Evolutionary conservation across 2,329 filamentous ascomycete genomes (phyloP).

Genomic region (Colletotrichum paranaense): DNA sequence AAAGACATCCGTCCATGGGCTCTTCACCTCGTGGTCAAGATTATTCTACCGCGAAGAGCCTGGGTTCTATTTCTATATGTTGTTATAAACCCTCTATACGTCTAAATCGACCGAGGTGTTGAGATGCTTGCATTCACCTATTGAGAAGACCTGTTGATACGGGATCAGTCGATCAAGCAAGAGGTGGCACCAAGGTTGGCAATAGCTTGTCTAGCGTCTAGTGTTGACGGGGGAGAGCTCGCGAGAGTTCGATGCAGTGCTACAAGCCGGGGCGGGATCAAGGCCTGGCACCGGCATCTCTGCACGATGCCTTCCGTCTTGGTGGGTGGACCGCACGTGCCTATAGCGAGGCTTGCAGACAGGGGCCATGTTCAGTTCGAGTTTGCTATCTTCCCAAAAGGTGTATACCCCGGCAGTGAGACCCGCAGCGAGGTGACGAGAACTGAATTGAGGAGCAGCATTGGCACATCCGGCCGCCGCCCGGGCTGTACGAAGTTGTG

Average conservation of each 20-base stretch:
- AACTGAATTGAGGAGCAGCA: background rate
- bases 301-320: background rate
- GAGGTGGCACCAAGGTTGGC: background rate
- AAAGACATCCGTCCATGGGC: background rate
- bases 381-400: constrained; percentile 15
- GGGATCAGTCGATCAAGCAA: background rate
- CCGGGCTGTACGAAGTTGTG: background rate
- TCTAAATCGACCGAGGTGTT: too few relatives aligned
- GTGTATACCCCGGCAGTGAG: background rate
- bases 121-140: background rate
- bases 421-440: background rate
- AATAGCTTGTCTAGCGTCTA: constrained; percentile 13
- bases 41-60: background rate
- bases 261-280: background rate
- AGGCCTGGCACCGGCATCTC: background rate
- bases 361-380: constrained; percentile 12
- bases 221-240: background rate
- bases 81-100: background rate
- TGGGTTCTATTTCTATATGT: background rate
- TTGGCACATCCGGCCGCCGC: background rate
- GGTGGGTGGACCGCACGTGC: constrained; percentile 16
- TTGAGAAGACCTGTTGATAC: background rate
- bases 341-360: constrained; percentile 4
- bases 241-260: background rate
- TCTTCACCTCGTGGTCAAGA: background rate